A percentile compares a stretch with the other conserved stretches of the same genome.
phyloP scores from a whole-genome alignment of 306 rosid genomes.

The Cicer cuneatum region DNA sequence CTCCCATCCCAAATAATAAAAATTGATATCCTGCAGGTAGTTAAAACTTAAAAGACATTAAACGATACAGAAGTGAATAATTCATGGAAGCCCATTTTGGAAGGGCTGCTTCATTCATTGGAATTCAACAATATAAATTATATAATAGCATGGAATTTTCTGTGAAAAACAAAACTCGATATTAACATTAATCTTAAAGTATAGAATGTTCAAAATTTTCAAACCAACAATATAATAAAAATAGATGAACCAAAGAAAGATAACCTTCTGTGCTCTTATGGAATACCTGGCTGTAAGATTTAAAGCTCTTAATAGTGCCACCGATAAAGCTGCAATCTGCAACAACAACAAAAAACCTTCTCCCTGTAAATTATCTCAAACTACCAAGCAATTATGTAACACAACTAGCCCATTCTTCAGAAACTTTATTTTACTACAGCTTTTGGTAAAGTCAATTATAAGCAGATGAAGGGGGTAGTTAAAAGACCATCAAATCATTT shows the following conservation, averaged over 20 bases:
- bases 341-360: neutral
- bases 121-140: constrained; percentile 30
- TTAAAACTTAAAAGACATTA: constrained; percentile 31
- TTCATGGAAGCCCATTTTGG: constrained; percentile 27
- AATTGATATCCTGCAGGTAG: constrained; percentile 9
- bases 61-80: constrained; percentile 28
- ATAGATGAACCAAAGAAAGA: constrained; percentile 24
- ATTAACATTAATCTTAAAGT: constrained; percentile 23
- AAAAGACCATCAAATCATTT: constrained; percentile 37
- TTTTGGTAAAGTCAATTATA: constrained; percentile 27
- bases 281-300: constrained; percentile 77
- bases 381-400: constrained; percentile 27
- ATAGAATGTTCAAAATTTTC: constrained; percentile 30
- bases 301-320: constrained; percentile 87
- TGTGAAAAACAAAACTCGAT: constrained; percentile 23
- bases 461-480: constrained; percentile 5
- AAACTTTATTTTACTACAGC: constrained; percentile 32
- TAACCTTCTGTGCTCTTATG: constrained; percentile 24
- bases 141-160: constrained; percentile 3
- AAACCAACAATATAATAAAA: constrained; percentile 33
- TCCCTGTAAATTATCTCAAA: constrained; percentile 31
- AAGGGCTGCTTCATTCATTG: constrained; percentile 28
- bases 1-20: constrained; percentile 25
- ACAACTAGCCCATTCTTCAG: constrained; percentile 22
- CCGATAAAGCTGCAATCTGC: constrained; percentile 92